Percentiles rank a stretch among this genome's conserved stretches.
Evolutionary conservation across 345 rosid genomes (phyloP).

Genomic region (Fremontodendron californicum): DNA sequence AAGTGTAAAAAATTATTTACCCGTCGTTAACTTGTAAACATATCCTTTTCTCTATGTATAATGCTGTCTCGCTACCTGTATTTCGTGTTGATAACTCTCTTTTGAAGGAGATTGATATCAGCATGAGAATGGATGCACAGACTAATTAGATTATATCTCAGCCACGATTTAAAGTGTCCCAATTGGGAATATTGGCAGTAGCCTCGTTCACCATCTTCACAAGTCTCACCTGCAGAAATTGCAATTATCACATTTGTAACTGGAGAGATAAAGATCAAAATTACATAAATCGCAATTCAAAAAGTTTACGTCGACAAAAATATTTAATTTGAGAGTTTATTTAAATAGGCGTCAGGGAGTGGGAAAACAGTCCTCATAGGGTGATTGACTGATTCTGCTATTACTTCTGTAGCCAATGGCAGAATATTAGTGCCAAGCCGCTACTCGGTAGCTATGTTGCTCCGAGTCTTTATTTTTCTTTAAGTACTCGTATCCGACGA

Average conservation of each 20-base stretch:
- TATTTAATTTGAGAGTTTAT: not conserved
- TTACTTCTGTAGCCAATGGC: not conserved
- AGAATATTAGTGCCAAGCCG: not conserved
- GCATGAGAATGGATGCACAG: not conserved
- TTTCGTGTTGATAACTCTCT: conserved; percentile 10
- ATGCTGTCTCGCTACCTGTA: conserved; percentile 19
- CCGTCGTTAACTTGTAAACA: not conserved
- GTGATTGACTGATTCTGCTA: not conserved
- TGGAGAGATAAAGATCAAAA: not conserved
- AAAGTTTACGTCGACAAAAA: not conserved
- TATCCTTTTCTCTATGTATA: conserved; percentile 20
- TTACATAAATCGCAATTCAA: not conserved
- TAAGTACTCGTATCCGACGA: too few species aligned
- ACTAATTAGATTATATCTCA: conserved; percentile 19
- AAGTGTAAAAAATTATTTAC: conserved; percentile 17
- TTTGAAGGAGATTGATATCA: conserved; percentile 4
- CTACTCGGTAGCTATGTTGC: not conserved
- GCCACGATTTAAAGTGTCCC: conserved; percentile 37
- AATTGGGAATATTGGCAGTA: conserved; percentile 61
- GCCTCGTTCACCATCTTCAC: conserved; percentile 73
- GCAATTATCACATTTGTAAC: not conserved
- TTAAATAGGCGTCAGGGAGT: not conserved
- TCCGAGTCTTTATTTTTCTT: too few species aligned
- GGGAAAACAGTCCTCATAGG: not conserved
- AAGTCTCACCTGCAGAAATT: conserved; percentile 47